A percentile compares a stretch with the other conserved stretches of the same genome.
phyloP scores from a whole-genome alignment of 306 rosid species.

The Gillenia trifoliata region DNA sequence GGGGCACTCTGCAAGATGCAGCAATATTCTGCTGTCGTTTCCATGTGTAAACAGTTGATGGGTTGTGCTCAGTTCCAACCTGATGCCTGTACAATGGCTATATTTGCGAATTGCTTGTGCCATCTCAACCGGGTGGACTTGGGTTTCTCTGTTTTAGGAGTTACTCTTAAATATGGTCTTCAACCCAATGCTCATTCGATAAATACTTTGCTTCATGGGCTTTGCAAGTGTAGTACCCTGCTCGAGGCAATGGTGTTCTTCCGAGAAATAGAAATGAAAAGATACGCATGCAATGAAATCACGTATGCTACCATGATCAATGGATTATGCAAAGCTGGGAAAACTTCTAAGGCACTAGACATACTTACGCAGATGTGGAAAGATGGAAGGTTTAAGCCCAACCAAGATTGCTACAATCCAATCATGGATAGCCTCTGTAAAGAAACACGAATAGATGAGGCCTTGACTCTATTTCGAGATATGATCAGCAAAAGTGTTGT shows the following conservation, averaged over 20 bases:
- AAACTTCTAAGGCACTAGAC: too few relatives aligned
- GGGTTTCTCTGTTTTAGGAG: not conserved
- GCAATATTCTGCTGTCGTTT: not conserved
- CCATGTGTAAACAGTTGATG: not conserved
- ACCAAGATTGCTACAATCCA: not conserved
- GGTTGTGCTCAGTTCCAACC: not conserved
- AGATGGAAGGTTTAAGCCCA: too few relatives aligned
- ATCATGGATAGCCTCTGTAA: not conserved
- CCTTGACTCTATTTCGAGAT: not conserved
- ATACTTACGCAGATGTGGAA: too few relatives aligned
- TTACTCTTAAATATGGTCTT: not conserved
- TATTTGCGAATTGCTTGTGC: not conserved
- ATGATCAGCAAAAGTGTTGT: not conserved
- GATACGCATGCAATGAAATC: not conserved
- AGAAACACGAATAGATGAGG: not conserved
- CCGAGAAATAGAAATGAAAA: not conserved
- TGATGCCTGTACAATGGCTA: not conserved
- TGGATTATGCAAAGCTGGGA: too few relatives aligned
- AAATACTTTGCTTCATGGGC: not conserved
- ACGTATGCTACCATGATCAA: not conserved
- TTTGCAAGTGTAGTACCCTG: not conserved
- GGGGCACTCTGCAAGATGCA: conserved; percentile 7
- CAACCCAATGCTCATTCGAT: not conserved
- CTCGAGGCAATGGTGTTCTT: not conserved
- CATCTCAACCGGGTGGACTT: not conserved